Conservation (phyloP, 352 stramenopile species). For the Globisporangium mamillatum region DNA sequence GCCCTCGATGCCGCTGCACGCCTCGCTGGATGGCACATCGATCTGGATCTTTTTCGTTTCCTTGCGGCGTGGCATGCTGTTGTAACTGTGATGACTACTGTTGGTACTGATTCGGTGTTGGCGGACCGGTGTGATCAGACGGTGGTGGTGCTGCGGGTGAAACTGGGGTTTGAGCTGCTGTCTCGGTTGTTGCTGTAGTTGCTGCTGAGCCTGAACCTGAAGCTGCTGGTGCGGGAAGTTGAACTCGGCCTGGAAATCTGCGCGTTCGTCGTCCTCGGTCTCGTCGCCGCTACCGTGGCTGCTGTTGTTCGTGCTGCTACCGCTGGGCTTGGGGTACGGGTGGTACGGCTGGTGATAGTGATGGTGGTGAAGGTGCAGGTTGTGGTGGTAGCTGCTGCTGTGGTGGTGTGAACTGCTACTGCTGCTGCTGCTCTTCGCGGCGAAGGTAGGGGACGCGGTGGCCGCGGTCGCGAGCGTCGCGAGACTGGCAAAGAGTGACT, state of each 20-base stretch:
- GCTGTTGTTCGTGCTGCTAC: background rate
- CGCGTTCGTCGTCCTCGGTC: conserved; percentile 2
- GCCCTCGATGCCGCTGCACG: conserved; percentile 16
- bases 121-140: conserved; percentile 9
- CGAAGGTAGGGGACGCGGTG: background rate
- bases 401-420: background rate
- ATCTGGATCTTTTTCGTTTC: conserved; percentile 49
- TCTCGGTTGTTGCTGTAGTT: background rate
- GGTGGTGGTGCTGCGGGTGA: conserved; percentile 23
- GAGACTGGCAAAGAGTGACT: conserved; percentile 13
- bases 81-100: background rate
- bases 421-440: background rate
- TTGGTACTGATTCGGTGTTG: background rate
- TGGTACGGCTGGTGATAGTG: conserved; percentile 19
- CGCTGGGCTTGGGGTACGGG: conserved; percentile 15
- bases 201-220: background rate
- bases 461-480: conserved; percentile 18
- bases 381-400: conserved; percentile 1
- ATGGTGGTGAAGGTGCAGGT: conserved; percentile 7
- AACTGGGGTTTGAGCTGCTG: conserved; percentile 10
- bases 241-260: conserved; percentile 5
- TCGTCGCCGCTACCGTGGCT: conserved; percentile 12
- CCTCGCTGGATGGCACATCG: conserved; percentile 32
- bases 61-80: conserved; percentile 49
- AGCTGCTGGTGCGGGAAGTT: conserved; percentile 4